phyloP scores from a whole-genome alignment of 805 yeast species.

The Starmera caribaea region DNA sequence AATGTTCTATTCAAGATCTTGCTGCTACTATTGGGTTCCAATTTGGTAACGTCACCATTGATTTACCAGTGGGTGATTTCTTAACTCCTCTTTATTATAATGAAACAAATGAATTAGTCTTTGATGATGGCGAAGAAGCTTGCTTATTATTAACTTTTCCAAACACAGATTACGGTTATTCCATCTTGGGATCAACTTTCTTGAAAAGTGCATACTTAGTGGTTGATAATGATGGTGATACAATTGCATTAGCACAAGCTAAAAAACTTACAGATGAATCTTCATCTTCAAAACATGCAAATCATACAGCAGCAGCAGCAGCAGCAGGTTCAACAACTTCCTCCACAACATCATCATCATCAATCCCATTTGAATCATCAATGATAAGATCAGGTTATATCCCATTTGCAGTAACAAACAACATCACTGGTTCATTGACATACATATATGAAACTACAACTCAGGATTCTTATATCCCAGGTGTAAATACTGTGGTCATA shows the following conservation, averaged over 20 bases:
- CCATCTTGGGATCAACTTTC: conserved; percentile 50
- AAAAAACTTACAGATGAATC: conserved; percentile 12
- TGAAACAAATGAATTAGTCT: conserved; percentile 29
- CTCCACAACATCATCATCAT: conserved; percentile 1
- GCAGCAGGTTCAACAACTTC: conserved; percentile 1
- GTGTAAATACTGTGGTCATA: not conserved
- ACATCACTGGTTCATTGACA: conserved; percentile 11
- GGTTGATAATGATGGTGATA: conserved; percentile 48
- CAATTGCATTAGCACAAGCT: conserved; percentile 48
- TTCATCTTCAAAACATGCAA: conserved; percentile 1
- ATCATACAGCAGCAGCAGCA: not conserved
- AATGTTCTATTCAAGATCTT: conserved; percentile 40
- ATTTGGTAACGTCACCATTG: conserved; percentile 42
- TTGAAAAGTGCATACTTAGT: conserved; percentile 45
- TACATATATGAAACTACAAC: not conserved
- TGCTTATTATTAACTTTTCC: conserved; percentile 48
- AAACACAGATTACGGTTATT: conserved; percentile 35
- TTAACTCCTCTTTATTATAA: conserved; percentile 26
- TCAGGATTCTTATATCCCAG: not conserved
- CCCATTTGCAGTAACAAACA: conserved; percentile 37
- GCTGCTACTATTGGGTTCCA: conserved; percentile 43
- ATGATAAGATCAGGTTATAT: conserved; percentile 33
- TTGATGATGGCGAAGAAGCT: conserved; percentile 45
- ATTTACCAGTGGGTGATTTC: conserved; percentile 40
- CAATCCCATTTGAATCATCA: conserved; percentile 5